Conservation (phyloP, 108 stramenopile genomes). For the Fistulifera pelliculosa region DNA sequence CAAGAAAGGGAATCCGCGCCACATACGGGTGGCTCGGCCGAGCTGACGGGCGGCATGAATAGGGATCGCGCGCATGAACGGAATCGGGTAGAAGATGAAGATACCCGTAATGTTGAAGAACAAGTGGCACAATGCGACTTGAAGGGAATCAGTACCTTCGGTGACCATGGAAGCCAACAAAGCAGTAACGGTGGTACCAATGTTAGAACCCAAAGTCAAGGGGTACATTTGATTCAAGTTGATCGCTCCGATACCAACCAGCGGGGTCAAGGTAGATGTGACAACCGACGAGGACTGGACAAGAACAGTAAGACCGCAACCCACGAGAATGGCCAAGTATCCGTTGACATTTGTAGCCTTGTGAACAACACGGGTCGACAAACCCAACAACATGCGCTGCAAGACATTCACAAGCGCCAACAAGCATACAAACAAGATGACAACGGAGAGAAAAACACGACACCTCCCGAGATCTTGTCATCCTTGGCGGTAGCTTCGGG, state of each 20-base stretch:
- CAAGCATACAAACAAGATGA: constrained; percentile 45
- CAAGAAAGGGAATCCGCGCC: constrained; percentile 41
- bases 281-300: constrained; percentile 62
- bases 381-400: constrained; percentile 51
- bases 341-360: constrained; percentile 67
- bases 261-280: constrained; percentile 57
- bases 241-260: constrained; percentile 55
- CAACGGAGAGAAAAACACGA: constrained; percentile 38
- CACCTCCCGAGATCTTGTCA: constrained; percentile 43
- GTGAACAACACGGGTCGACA: constrained; percentile 44
- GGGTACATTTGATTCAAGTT: constrained; percentile 53
- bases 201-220: constrained; percentile 67
- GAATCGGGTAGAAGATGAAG: constrained; percentile 73
- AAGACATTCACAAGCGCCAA: constrained; percentile 55
- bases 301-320: constrained; percentile 66
- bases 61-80: constrained; percentile 64
- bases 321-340: constrained; percentile 58
- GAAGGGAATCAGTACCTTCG: constrained; percentile 35
- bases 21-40: constrained; percentile 46
- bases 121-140: constrained; percentile 61
- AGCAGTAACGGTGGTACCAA: constrained; percentile 65
- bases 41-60: constrained; percentile 47
- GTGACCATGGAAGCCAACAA: constrained; percentile 57
- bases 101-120: constrained; percentile 66
- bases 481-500: constrained; percentile 32